Conservation (phyloP, 352 stramenopile species). For the Pythium sukuiense region DNA sequence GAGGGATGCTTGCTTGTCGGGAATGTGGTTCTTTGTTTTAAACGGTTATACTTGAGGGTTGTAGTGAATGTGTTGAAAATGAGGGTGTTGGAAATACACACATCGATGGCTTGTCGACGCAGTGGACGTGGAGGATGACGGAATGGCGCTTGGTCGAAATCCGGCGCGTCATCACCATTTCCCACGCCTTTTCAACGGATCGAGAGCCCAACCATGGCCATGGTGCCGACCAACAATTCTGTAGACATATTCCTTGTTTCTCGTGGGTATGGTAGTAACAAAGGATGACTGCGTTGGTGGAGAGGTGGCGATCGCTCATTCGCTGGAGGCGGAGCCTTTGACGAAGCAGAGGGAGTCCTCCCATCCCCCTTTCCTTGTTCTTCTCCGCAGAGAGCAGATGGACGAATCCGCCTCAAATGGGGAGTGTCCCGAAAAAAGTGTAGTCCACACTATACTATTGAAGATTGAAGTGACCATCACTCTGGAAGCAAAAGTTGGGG, state of each 20-base stretch:
- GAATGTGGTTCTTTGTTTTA: background rate
- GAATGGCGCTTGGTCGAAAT: background rate
- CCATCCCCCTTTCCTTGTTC: background rate
- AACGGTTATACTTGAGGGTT: background rate
- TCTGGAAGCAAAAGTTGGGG: slow-evolving; percentile 8
- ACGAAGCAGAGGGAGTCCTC: background rate
- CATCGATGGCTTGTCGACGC: background rate
- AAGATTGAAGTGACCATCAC: slow-evolving; percentile 26
- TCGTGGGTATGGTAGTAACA: too few relatives aligned
- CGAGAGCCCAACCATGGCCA: background rate
- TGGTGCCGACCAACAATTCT: background rate
- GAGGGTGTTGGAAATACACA: background rate
- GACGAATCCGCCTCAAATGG: background rate
- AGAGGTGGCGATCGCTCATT: background rate
- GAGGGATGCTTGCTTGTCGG: background rate
- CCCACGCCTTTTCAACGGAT: too few relatives aligned
- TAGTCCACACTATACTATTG: background rate
- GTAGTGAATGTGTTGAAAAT: background rate
- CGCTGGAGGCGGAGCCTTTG: background rate
- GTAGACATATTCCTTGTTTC: too few relatives aligned
- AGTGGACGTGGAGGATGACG: background rate
- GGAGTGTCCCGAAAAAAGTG: background rate
- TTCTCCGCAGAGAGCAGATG: background rate
- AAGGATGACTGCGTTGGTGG: background rate
- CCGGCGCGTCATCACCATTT: background rate